Conservation (phyloP, 1,284 basidiomycete genomes). For the Volvariella volvacea region DNA sequence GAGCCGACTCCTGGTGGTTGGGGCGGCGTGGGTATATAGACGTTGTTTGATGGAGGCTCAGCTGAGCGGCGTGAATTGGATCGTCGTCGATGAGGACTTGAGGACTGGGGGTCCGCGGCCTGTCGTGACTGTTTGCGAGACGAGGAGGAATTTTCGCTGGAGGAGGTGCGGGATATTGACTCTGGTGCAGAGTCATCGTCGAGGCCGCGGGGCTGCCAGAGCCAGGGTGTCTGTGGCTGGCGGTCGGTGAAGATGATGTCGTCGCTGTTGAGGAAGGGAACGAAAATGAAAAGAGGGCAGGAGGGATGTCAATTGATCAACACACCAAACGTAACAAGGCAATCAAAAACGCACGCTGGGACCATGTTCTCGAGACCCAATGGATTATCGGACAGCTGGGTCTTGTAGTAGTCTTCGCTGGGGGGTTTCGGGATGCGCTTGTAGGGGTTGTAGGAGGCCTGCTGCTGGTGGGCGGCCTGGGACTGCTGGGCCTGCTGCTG, state of each 20-base stretch:
- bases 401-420: slow-evolving; percentile 55
- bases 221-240: slow-evolving; percentile 26
- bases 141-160: not conserved
- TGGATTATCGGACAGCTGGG: slow-evolving; percentile 50
- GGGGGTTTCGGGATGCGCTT: slow-evolving; percentile 51
- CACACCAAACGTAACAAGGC: slow-evolving; percentile 9
- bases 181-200: slow-evolving; percentile 12
- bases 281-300: too few species aligned
- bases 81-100: too few species aligned
- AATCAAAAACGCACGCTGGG: slow-evolving; percentile 41
- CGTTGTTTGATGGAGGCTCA: not conserved
- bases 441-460: slow-evolving; percentile 46
- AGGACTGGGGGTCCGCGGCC: not conserved
- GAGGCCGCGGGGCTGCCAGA: slow-evolving; percentile 28
- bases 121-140: not conserved
- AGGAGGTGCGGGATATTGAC: slow-evolving; percentile 3
- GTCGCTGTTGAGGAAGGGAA: slow-evolving; percentile 10
- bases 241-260: slow-evolving; percentile 18
- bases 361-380: slow-evolving; percentile 62
- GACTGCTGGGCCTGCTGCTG: slow-evolving; percentile 12
- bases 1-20: not conserved
- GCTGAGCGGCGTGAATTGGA: not conserved
- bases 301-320: slow-evolving; percentile 45
- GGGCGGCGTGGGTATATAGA: not conserved
- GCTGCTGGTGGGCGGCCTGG: slow-evolving; percentile 23